A percentile compares a stretch with the other conserved stretches of the same genome.
These are phyloP conservation scores for Plicaturopsis crispa DNA, from an alignment of 768 basidiomycete genomes.

Conservation along the genomic window DNA sequence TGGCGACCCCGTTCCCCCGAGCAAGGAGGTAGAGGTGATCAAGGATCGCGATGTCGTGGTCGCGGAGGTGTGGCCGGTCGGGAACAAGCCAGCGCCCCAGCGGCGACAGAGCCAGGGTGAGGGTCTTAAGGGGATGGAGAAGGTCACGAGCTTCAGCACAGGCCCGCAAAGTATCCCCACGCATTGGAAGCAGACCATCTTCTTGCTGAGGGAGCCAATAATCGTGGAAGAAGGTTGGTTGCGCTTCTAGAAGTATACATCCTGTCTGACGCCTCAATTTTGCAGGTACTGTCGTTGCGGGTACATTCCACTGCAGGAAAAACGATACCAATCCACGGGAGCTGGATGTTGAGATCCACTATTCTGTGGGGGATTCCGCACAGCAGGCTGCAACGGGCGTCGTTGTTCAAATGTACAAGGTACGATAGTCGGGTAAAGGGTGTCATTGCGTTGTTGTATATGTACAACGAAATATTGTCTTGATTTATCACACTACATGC, in stretches of 20 bases:
- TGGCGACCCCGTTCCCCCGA: conserved; percentile 44
- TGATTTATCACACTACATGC: no score
- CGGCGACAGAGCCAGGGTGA: conserved; percentile 52
- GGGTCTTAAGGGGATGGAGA: conserved; percentile 29
- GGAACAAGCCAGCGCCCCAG: conserved; percentile 52
- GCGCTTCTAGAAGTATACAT: background rate
- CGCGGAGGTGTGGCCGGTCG: conserved; percentile 79
- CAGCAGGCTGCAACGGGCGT: conserved; percentile 26
- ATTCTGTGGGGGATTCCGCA: conserved; percentile 29
- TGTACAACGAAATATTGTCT: no score
- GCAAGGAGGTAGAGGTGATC: conserved; percentile 45
- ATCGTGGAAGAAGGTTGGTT: conserved; percentile 63
- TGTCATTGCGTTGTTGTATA: no score
- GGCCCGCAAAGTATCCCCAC: conserved; percentile 83
- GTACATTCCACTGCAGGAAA: conserved; percentile 82
- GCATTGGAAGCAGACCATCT: conserved; percentile 96
- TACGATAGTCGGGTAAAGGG: conserved; percentile 59
- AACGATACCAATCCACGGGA: conserved; percentile 77
- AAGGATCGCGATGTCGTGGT: conserved; percentile 49
- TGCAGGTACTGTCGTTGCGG: conserved; percentile 65
- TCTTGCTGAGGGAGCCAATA: conserved; percentile 77
- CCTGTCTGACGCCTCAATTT: background rate
- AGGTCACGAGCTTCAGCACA: conserved; percentile 77
- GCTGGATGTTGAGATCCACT: conserved; percentile 89
- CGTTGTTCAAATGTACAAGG: conserved; percentile 74